Base-by-base conservation (phyloP, 441 rosid genomes). In the Macaranga tanarius region DNA sequence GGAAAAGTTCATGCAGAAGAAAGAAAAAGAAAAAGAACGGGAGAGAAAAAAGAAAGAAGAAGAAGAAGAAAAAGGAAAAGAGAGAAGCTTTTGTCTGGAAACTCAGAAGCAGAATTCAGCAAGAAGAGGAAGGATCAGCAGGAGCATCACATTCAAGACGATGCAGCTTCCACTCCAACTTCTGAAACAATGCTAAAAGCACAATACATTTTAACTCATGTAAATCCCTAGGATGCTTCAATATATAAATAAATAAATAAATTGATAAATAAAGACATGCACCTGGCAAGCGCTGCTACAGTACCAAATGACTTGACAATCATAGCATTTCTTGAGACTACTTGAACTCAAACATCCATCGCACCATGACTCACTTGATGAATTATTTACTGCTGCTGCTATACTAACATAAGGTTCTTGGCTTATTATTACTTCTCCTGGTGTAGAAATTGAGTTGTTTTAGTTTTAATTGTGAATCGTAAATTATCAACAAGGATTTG, bases 201-300 rank as follows among this genome's bases (percentile, higher is more conserved):
- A 34, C 38, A 34, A 7, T 7, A 34, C 38, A 34, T 34, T 34
- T 34, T 34, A 34, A 34, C 38, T 1, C 6, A 31, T 31, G 6
- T 34, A 34, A 34, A 34, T 34, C 38, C 6, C 4, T 4, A 34
- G 38, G 7, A 34, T 5, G 38, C 38, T 34, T 34, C 38, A 34
- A 34, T 42, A 42, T 1, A 66, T 12, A 38, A 15, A 20, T 28
- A 31, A 31, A 31, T 31, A 31, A 31, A n/a, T n/a, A n/a, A n/a
- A n/a, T n/a, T n/a, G n/a, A 34, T 34, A 34, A 34, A 34, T 2
- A 65, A 48, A 25, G 7, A 50, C 23, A 50, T 12, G 67, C 17
- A 91, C 99, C 97, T 95, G 99, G 76, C 99, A 95, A 3, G 82
- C 65, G 84, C 86, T 83, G 47, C 96, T 88, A 71, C 98, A 90